Evolutionary conservation across 441 rosid genomes (phyloP).

Genomic region (Corymbia citriodora): DNA sequence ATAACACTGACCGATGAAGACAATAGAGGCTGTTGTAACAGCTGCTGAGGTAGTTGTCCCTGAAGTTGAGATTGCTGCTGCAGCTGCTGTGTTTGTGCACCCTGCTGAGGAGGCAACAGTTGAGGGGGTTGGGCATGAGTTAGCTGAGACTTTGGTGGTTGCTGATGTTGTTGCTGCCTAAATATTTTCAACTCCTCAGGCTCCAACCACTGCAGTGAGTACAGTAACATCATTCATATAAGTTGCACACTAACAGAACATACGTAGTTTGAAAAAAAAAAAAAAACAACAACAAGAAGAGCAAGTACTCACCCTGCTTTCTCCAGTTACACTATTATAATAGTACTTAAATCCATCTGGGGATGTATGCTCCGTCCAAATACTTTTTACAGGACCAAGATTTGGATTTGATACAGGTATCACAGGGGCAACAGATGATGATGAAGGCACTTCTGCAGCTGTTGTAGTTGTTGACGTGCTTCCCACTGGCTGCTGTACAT

Average conservation of each 20-base stretch:
- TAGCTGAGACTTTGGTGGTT: slow-evolving; percentile 38
- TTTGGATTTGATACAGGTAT: slow-evolving; percentile 32
- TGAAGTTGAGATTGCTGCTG: slow-evolving; percentile 49
- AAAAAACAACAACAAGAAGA: neutral
- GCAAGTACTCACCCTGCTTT: slow-evolving; percentile 73
- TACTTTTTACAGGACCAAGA: slow-evolving; percentile 53
- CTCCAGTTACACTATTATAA: slow-evolving; percentile 71
- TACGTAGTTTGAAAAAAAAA: neutral
- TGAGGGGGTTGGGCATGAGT: slow-evolving; percentile 50
- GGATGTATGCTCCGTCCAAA: slow-evolving; percentile 97
- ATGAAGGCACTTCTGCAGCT: slow-evolving; percentile 41
- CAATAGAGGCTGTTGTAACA: slow-evolving; percentile 16
- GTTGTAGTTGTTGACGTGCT: slow-evolving; percentile 35
- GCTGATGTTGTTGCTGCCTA: slow-evolving; percentile 60
- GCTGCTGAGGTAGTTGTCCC: slow-evolving; percentile 33
- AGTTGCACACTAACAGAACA: neutral
- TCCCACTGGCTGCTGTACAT: slow-evolving; percentile 33
- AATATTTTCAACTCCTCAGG: slow-evolving; percentile 76
- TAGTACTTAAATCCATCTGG: slow-evolving; percentile 98
- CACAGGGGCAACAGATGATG: slow-evolving; percentile 30
- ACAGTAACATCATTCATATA: slow-evolving; percentile 6
- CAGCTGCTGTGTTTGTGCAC: slow-evolving; percentile 55
- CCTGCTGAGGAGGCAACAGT: slow-evolving; percentile 41
- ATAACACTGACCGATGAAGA: slow-evolving; percentile 50
- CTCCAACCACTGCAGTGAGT: slow-evolving; percentile 78